phyloP scores from a whole-genome alignment of 192 early-diverging fungal genomes.

The Gryganskiella cystojenkinii region DNA sequence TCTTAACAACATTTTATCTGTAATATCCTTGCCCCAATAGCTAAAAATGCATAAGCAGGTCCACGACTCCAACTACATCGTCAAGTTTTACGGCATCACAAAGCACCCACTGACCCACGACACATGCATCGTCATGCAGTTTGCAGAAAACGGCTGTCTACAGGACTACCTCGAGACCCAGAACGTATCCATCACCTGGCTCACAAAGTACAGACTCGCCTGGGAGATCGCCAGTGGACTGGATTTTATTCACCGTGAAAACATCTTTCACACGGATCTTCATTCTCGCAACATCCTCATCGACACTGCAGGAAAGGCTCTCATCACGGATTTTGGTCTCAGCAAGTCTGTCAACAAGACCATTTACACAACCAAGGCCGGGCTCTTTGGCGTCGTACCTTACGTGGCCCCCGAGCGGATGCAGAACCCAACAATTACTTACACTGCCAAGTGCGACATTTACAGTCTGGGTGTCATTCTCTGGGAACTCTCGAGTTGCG shows the following conservation, averaged over 20 bases:
- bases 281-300: slow-evolving; percentile 54
- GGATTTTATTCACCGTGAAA: slow-evolving; percentile 51
- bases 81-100: slow-evolving; percentile 56
- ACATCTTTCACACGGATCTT: slow-evolving; percentile 52
- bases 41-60: slow-evolving; percentile 56
- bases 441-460: slow-evolving; percentile 60
- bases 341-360: slow-evolving; percentile 51
- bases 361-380: slow-evolving; percentile 53
- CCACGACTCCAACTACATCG: slow-evolving; percentile 55
- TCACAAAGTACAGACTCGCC: slow-evolving; percentile 47
- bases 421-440: slow-evolving; percentile 54
- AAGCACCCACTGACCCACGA: slow-evolving; percentile 52
- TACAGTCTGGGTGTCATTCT: slow-evolving; percentile 66
- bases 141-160: slow-evolving; percentile 52
- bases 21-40: slow-evolving; percentile 14
- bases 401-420: slow-evolving; percentile 65
- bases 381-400: slow-evolving; percentile 62
- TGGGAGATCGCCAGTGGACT: slow-evolving; percentile 54
- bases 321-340: slow-evolving; percentile 52
- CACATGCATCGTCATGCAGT: slow-evolving; percentile 55
- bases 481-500: slow-evolving; percentile 59
- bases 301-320: slow-evolving; percentile 44
- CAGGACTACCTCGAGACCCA: slow-evolving; percentile 54
- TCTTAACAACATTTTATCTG: no score
- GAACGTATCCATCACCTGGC: slow-evolving; percentile 44